These are phyloP conservation scores for Monosporascus sp. DNA, from an alignment of 2,329 filamentous ascomycete genomes.

Conservation along the genomic window DNA sequence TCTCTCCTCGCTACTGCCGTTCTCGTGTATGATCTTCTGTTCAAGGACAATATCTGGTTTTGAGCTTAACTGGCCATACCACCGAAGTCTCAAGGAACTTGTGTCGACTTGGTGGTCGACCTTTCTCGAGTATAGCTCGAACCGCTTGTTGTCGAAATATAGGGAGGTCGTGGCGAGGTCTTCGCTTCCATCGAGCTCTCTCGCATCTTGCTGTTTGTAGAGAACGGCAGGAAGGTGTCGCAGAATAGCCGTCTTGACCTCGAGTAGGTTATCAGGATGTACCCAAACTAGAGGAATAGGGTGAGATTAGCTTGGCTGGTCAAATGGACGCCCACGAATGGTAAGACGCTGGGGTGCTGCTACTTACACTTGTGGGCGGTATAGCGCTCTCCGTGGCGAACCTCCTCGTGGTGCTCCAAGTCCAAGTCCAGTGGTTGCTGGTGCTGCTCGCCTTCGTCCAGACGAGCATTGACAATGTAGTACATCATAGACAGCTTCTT, in stretches of 20 bases:
- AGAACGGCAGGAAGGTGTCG: slow-evolving; percentile 86
- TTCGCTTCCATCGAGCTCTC: slow-evolving; percentile 71
- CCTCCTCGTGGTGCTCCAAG: slow-evolving; percentile 49
- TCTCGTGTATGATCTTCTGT: slow-evolving; percentile 78
- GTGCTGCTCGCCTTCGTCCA: slow-evolving; percentile 52
- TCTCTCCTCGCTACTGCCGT: slow-evolving; percentile 72
- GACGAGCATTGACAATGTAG: slow-evolving; percentile 81
- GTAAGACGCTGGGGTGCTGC: neutral
- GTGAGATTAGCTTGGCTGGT: slow-evolving; percentile 22
- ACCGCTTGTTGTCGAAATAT: slow-evolving; percentile 87
- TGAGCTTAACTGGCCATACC: slow-evolving; percentile 80
- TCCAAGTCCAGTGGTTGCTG: slow-evolving; percentile 41
- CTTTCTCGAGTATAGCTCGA: slow-evolving; percentile 82
- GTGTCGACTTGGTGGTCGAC: slow-evolving; percentile 70
- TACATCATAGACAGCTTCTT: slow-evolving; percentile 94
- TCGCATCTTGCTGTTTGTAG: slow-evolving; percentile 83
- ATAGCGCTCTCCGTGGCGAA: slow-evolving; percentile 65
- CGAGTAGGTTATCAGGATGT: slow-evolving; percentile 88
- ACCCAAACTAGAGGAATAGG: slow-evolving; percentile 67
- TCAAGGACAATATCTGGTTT: slow-evolving; percentile 80
- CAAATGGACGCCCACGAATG: neutral
- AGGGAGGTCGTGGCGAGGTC: slow-evolving; percentile 92
- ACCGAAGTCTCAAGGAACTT: slow-evolving; percentile 78
- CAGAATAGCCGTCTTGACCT: slow-evolving; percentile 94
- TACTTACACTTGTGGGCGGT: slow-evolving; percentile 78